Conservation (phyloP, 2,329 filamentous ascomycete species). For the Madurella mycetomatis region DNA sequence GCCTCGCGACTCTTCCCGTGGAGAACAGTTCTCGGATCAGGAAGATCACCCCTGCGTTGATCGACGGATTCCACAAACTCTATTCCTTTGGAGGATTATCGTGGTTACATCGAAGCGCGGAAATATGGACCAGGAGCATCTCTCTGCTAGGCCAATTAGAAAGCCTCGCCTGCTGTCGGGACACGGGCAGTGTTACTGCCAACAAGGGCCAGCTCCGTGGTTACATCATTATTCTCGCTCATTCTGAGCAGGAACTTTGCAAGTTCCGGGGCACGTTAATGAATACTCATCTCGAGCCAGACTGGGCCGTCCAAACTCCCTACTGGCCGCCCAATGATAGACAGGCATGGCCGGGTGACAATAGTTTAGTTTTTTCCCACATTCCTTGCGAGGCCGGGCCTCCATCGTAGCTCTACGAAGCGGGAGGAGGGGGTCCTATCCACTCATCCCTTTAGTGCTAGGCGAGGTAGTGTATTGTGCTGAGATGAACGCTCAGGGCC, state of each 20-base stretch:
- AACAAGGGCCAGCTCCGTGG: background rate
- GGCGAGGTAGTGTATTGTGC: background rate
- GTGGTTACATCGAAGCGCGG: slow-evolving; percentile 8
- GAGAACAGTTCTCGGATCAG: slow-evolving; percentile 1
- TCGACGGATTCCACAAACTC: slow-evolving; percentile 26
- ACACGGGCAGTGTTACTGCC: background rate
- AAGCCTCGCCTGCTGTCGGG: background rate
- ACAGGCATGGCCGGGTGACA: too few species aligned
- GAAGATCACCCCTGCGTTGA: slow-evolving; percentile 24
- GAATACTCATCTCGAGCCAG: too few species aligned
- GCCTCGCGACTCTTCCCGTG: background rate
- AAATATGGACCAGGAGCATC: background rate
- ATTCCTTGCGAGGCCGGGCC: too few species aligned
- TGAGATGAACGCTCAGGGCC: too few species aligned
- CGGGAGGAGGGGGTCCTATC: background rate
- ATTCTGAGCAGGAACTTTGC: slow-evolving; percentile 1
- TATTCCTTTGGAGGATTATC: slow-evolving; percentile 19
- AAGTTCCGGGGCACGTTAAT: background rate
- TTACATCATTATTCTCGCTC: background rate
- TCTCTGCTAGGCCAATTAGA: background rate
- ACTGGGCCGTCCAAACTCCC: too few species aligned
- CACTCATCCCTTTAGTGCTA: background rate
- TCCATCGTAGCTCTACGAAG: too few species aligned
- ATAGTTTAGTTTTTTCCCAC: too few species aligned
- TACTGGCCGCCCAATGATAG: too few species aligned